Base-by-base conservation (phyloP, 2,329 filamentous ascomycete genomes). In the Tolypocladium guangdongense region DNA sequence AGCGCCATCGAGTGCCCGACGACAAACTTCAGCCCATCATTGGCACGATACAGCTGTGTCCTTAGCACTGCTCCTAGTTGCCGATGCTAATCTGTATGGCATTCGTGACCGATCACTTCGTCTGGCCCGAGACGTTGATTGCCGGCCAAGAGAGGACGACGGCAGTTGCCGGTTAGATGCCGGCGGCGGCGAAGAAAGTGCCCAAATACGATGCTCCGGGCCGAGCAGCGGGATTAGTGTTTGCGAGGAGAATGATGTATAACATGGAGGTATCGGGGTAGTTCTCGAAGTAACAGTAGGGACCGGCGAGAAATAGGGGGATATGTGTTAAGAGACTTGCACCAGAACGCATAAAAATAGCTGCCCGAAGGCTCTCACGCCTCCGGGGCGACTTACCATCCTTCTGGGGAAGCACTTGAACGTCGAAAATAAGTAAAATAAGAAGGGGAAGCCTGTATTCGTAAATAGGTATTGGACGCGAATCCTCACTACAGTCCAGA, bases 1-100 rank as follows among this genome's bases (percentile, higher is more conserved):
- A 88, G 62, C 0, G 84, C 83, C 59, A 88, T 78, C 0, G 78
- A 77, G 64, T 89, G 85, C 0, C 86, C 86, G 0, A 88, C 70
- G 49, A 83, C 73, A 60, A 81, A 88, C 35, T 82, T 71, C 1
- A 85, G 86, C 0, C 75, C 78, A 32, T 82, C 80, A 2, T 75
- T 70, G 0, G 75, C 71, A 2, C 84, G 74, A 64, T 88, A 88
- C 1, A 89, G 64, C 66, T 89, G 84, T 1, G 84, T 88, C 0
- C 84, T 85, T 27, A 89, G 59, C 0, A 88, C 82, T 0, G 83
- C 84, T 0, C 84, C 85, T 1, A 63, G 58, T 87, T 88, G 0
- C 84, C 86, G 50, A 88, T 83, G 11, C 80, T 84, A 54, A 88
- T 87, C 59, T 87, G 84, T 78, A 88, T 81, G 0, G 81, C 85